Base-by-base conservation (phyloP, 345 rosid genomes). In the Eucalyptus tenuipes region DNA sequence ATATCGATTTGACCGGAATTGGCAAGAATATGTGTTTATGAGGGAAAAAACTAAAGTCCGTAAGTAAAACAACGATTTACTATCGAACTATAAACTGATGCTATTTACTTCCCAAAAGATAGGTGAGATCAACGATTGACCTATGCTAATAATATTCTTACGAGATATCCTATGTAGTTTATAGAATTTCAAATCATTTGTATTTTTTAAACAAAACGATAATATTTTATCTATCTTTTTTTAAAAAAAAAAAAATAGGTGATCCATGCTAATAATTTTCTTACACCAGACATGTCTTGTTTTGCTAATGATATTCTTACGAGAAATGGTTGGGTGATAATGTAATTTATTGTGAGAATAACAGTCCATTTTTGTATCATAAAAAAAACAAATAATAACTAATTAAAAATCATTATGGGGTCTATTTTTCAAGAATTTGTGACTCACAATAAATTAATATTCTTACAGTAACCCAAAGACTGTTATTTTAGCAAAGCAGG, bases 291-390 rank as follows among this genome's bases (percentile, higher is more conserved):
- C 10, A 20, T 52, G 12, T 24, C 61, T 10, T 55, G 29, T 55
- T 55, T 24, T 55, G 29, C 29, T 25, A 24, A 55, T 52, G 57
- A 20, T 52, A 52, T 52, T 20, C 10, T 52, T 52, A 52, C 4
- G 1, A 52, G 10, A 52, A 52, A 20, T 52, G 25, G 8, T 52
- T 20, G 10, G 10, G 22, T 7, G 24, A 18, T 18, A 52, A 52
- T 52, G 10, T 52, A 52, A 52, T 52, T 52, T 52, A 52, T 52
- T 52, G 0, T 52, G 5, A 52, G 57, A 52, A 52, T 52, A 52
- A 52, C 0, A 18, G 0, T 18, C n/a, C n/a, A 0, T 18, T 18
- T 18, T 0, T 1, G 4, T 18, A 52, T 18, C 0, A 18, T 45
- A 20, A 52, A 52, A 52, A 52, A 52, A 52, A 18, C 10, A 52